Evolutionary conservation across 1,139 yeast species (phyloP), one percentile per base, ranked within the genome.

Genomic region (Tardiomyces depauwii): DNA sequence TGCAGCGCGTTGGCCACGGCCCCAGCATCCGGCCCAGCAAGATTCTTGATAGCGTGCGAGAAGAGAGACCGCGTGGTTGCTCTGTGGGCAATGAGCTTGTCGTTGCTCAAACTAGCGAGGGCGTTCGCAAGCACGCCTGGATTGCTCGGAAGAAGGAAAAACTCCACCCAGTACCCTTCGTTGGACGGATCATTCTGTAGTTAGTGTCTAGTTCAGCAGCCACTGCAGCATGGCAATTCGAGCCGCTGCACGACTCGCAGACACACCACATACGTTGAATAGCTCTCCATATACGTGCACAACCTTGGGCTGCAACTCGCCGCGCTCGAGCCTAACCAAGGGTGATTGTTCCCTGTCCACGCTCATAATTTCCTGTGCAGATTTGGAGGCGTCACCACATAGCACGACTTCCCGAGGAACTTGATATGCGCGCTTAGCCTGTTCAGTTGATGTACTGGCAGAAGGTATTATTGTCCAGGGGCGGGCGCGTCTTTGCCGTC

Each of bases 151-250:
- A 67, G 55, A 13, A 67, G 48, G 48, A 63, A 67, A 42, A 67
- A 58, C 50, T 67, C 71, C 23, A 61, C 60, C 72, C 72, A 67
- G 51, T 55, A 67, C 11, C 65, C 67, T 4, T 30, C 36, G 11
- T 30, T 30, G 4, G 16, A 4, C 16, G 36, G 36, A 13, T 30
- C 36, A 11, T 5, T 30, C 36, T 30, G 36, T 13, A 5, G 11
- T 30, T 30, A 30, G 36, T 14, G 25, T 4, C 25, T 21, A 21
- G n/a, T n/a, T n/a, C n/a, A n/a, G n/a, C n/a, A n/a, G n/a, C n/a
- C n/a, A n/a, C n/a, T n/a, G n/a, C n/a, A n/a, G n/a, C n/a, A n/a
- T n/a, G n/a, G n/a, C n/a, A n/a, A n/a, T n/a, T n/a, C n/a, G n/a
- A n/a, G n/a, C n/a, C n/a, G n/a, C n/a, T n/a, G n/a, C n/a, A n/a